These are phyloP conservation scores for Phaeolepiota aurea DNA, from an alignment of 768 basidiomycete genomes.

Conservation along the genomic window DNA sequence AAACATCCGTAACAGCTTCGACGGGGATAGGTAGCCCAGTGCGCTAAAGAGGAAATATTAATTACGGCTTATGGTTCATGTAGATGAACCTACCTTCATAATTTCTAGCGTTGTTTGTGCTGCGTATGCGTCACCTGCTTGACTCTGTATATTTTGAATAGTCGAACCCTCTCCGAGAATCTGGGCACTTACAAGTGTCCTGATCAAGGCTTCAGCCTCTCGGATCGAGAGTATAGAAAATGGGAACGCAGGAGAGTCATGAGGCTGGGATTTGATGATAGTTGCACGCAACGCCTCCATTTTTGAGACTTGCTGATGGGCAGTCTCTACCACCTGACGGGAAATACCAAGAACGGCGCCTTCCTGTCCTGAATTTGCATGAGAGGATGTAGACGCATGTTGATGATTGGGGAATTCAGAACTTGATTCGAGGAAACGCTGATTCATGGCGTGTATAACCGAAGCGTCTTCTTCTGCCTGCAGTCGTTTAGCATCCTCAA, in stretches of 20 bases:
- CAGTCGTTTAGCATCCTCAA: constrained; percentile 9
- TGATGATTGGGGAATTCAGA: constrained; percentile 2
- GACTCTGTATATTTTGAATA: constrained; percentile 27
- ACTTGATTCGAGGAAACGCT: constrained; percentile 13
- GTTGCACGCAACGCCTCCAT: constrained; percentile 18
- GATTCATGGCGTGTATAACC: constrained; percentile 23
- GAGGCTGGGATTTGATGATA: constrained; percentile 7
- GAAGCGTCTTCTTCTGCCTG: constrained; percentile 23
- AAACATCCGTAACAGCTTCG: constrained; percentile 33
- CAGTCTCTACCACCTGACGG: constrained; percentile 18
- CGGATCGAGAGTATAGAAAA: constrained; percentile 35
- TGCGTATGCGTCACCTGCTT: constrained; percentile 33
- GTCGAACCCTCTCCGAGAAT: neutral
- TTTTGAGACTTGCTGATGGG: constrained; percentile 23
- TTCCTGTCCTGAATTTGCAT: constrained; percentile 3
- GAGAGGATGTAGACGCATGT: constrained; percentile 3
- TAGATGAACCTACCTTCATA: constrained; percentile 34
- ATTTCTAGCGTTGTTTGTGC: constrained; percentile 44
- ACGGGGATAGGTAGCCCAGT: constrained; percentile 32
- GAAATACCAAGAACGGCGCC: neutral
- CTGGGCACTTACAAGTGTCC: constrained; percentile 33
- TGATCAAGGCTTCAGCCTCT: constrained; percentile 51
- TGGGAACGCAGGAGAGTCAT: constrained; percentile 21
- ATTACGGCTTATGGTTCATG: neutral
- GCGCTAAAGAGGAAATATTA: constrained; percentile 20